Conservation (phyloP, 805 yeast genomes). For the Teunomyces kruisii region DNA sequence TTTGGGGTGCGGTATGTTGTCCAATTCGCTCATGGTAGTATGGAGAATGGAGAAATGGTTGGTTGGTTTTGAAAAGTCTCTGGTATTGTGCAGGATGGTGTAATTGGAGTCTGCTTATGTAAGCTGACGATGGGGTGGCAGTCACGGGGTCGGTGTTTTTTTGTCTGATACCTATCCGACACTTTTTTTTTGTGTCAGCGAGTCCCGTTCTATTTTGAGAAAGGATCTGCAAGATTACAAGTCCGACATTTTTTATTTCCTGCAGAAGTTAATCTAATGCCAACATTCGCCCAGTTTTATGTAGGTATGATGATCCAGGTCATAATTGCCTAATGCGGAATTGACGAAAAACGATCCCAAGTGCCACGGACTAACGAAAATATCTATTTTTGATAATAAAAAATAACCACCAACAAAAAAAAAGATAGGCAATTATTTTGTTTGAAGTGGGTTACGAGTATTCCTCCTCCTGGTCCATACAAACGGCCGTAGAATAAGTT, state of each 20-base stretch:
- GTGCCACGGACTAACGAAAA: background rate
- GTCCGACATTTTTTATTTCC: background rate
- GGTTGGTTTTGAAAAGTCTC: background rate
- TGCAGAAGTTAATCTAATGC: constrained; percentile 1
- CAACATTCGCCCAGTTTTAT: background rate
- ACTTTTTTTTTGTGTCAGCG: too few species aligned
- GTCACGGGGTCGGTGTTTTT: background rate
- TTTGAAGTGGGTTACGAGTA: too few species aligned
- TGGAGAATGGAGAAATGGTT: background rate
- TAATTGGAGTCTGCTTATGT: too few species aligned
- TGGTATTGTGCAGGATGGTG: background rate
- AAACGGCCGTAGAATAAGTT: too few species aligned
- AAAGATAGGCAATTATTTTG: too few species aligned
- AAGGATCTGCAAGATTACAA: background rate
- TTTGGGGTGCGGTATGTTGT: background rate
- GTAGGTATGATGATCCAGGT: background rate
- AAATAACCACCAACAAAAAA: too few species aligned
- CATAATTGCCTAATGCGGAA: background rate
- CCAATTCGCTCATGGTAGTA: background rate
- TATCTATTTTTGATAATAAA: too few species aligned
- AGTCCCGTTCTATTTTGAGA: background rate
- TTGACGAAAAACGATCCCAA: background rate
- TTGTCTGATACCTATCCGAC: background rate
- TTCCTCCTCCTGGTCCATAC: too few species aligned
- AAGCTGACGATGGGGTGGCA: too few species aligned